Conservation (phyloP, 2,329 filamentous ascomycete genomes). For the Byssoonygena ceratinophila region DNA sequence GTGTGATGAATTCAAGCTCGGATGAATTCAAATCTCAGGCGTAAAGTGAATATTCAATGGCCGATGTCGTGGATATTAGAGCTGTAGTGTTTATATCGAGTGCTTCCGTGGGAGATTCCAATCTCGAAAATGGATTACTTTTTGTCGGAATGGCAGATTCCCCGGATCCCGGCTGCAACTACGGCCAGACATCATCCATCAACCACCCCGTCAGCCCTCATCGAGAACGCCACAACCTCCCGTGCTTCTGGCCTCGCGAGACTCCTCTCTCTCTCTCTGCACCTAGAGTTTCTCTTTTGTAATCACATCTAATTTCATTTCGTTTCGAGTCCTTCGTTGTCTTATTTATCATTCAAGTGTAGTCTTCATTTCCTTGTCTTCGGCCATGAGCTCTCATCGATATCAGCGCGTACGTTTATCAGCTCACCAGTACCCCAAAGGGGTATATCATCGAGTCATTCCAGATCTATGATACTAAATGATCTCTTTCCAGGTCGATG, state of each 20-base stretch:
- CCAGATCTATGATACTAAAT: too few species aligned
- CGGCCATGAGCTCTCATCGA: conserved; percentile 40
- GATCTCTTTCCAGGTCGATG: conserved; percentile 30
- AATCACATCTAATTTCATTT: conserved; percentile 20
- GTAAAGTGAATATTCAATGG: too few species aligned
- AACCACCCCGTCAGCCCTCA: background rate
- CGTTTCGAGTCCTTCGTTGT: conserved; percentile 18
- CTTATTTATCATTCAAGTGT: conserved; percentile 17
- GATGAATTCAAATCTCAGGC: too few species aligned
- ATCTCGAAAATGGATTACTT: too few species aligned
- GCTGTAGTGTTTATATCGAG: too few species aligned
- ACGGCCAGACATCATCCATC: background rate
- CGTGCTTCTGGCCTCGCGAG: background rate
- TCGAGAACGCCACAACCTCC: background rate
- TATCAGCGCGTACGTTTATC: conserved; percentile 37
- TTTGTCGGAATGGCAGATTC: background rate
- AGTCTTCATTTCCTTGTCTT: conserved; percentile 12
- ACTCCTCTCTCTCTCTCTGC: background rate
- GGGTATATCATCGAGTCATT: too few species aligned
- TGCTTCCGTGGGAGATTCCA: too few species aligned
- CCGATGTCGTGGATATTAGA: too few species aligned
- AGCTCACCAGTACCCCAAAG: background rate
- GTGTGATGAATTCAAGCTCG: background rate
- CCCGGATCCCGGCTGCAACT: background rate
- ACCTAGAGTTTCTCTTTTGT: conserved; percentile 19